phyloP scores from a whole-genome alignment of 1,284 basidiomycete species.

The Leccinum pseudoinsigne region DNA sequence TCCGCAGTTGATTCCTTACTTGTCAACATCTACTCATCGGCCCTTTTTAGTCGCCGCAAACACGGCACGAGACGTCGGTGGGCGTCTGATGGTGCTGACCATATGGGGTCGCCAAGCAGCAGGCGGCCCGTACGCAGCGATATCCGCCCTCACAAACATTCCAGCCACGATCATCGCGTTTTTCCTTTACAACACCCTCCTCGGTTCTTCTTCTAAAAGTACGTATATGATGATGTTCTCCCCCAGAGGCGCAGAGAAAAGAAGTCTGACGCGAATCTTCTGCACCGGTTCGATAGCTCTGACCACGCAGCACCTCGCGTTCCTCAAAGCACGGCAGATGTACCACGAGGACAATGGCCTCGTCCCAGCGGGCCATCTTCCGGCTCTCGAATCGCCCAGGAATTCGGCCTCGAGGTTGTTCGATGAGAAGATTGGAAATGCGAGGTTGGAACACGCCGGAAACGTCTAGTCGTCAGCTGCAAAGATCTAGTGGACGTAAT shows the following conservation, averaged over 20 bases:
- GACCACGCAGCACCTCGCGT: constrained; percentile 25
- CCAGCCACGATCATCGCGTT: constrained; percentile 56
- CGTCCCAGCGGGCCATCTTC: constrained; percentile 21
- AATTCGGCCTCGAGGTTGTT: constrained; percentile 15
- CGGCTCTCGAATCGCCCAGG: constrained; percentile 14
- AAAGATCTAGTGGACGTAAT: background rate
- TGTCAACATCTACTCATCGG: constrained; percentile 2
- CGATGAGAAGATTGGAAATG: constrained; percentile 12
- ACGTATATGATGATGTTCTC: constrained; percentile 17
- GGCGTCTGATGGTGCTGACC: constrained; percentile 53
- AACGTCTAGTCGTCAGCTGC: constrained; percentile 19
- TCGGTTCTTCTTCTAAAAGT: constrained; percentile 36
- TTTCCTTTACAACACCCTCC: constrained; percentile 52
- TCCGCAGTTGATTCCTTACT: background rate
- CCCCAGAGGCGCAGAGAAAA: background rate
- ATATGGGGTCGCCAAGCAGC: constrained; percentile 56
- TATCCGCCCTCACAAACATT: constrained; percentile 65
- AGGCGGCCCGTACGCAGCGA: constrained; percentile 61
- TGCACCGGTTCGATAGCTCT: constrained; percentile 15
- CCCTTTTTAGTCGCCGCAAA: constrained; percentile 54
- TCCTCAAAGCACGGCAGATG: constrained; percentile 23
- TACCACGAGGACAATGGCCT: constrained; percentile 31
- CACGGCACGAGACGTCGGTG: constrained; percentile 67
- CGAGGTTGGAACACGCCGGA: background rate
- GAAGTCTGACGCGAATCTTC: constrained; percentile 17